Evolutionary conservation across 495 filamentous ascomycete genomes (phyloP), one percentile per base, ranked within the genome.

Genomic region (Xylaria bambusicola): DNA sequence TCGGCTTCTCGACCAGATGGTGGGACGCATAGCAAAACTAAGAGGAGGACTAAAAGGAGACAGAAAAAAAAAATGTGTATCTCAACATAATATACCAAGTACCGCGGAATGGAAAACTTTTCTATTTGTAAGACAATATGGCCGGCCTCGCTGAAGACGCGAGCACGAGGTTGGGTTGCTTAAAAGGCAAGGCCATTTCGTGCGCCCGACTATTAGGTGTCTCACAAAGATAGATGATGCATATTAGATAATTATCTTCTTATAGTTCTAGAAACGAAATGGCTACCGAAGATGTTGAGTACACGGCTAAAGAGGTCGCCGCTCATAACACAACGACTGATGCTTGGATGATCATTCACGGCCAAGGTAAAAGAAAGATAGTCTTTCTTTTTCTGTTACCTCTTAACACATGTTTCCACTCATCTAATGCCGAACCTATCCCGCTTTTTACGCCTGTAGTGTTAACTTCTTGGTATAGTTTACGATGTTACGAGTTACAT

Each of bases 401-500:
- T n/a, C n/a, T n/a, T n/a, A n/a, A n/a, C n/a, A n/a, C n/a, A n/a
- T n/a, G n/a, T n/a, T n/a, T n/a, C n/a, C n/a, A n/a, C n/a, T n/a
- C n/a, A n/a, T n/a, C n/a, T n/a, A n/a, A n/a, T n/a, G n/a, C n/a
- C n/a, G n/a, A n/a, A 15, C 24, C n/a, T 21, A 6, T 29, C 15
- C 15, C 24, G 15, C 29, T 15, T 26, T 33, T 48, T n/a, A 48
- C 18, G 41, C 27, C 1, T 3, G 7, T 5, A 8, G 51, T 9
- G 12, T 23, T 45, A 35, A 50, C 42, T 20, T 41, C 10, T 29
- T 6, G n/a, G 15, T 35, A 12, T 46, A 84, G 84, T 87, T 29
- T 86, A 85, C 69, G 73, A 87, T 61, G 72, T 84, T n/a, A 78
- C 84, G 6, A 75, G 77, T 31, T 86, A 85, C 61, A 57, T 81